These are phyloP conservation scores for Spongospora subterranea DNA, from an alignment of 208 protist genomes.

Conservation along the genomic window DNA sequence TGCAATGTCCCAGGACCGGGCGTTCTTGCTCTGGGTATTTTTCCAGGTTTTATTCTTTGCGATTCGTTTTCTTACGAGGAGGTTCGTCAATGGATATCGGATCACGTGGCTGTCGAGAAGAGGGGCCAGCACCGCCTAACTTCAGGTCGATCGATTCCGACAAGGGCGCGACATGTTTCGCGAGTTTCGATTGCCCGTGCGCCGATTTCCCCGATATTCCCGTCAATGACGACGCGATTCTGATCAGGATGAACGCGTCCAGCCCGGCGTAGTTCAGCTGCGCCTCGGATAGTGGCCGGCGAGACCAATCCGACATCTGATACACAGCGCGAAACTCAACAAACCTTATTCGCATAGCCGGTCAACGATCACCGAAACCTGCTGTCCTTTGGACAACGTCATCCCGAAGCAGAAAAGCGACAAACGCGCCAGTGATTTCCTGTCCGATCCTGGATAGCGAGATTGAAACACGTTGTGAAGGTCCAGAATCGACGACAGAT, in stretches of 20 bases:
- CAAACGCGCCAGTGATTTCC: not conserved
- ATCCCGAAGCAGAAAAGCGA: not conserved
- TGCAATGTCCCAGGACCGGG: too few relatives aligned
- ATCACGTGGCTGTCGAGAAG: too few relatives aligned
- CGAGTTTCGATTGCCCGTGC: too few relatives aligned
- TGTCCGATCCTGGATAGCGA: not conserved
- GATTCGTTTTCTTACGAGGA: too few relatives aligned
- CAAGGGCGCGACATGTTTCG: too few relatives aligned
- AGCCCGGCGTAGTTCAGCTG: not conserved
- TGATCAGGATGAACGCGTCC: not conserved
- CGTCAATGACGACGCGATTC: not conserved
- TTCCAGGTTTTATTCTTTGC: too few relatives aligned
- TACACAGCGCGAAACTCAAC: not conserved
- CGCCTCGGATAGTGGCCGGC: not conserved
- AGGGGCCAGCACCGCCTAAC: too few relatives aligned
- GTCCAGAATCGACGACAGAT: not conserved
- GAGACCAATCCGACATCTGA: not conserved
- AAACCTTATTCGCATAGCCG: not conserved
- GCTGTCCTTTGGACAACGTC: not conserved
- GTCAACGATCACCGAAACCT: not conserved
- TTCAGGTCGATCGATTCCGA: too few relatives aligned
- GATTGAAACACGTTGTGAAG: not conserved
- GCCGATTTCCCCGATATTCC: not conserved
- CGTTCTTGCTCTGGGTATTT: too few relatives aligned
- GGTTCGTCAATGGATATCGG: too few relatives aligned